Evolutionary conservation across 2,329 filamentous ascomycete genomes (phyloP).

Genomic region (Pezicula carpinea): DNA sequence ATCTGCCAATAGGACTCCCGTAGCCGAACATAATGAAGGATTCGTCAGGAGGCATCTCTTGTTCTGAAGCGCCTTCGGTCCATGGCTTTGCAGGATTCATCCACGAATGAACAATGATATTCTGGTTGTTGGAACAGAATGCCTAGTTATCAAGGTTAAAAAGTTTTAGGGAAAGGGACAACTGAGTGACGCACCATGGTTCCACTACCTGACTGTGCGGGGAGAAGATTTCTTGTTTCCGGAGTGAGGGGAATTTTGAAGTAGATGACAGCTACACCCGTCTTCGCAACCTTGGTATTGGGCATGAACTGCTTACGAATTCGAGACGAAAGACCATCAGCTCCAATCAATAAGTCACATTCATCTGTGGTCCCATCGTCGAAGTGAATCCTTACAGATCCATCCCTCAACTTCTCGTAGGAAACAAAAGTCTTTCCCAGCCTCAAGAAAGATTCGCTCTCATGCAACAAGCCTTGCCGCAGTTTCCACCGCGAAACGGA

Average conservation of each 20-base stretch:
- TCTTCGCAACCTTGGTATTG: slow-evolving; percentile 10
- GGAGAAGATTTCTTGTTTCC: slow-evolving; percentile 15
- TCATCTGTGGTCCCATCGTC: slow-evolving; percentile 35
- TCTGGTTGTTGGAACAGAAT: slow-evolving; percentile 20
- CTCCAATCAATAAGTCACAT: slow-evolving; percentile 50
- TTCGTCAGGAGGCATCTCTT: slow-evolving; percentile 19
- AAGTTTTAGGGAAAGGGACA: not conserved
- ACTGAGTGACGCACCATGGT: slow-evolving; percentile 15
- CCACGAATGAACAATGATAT: slow-evolving; percentile 24
- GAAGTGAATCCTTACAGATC: slow-evolving; percentile 35
- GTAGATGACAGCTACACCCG: slow-evolving; percentile 21
- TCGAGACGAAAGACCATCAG: slow-evolving; percentile 49
- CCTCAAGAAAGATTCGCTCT: slow-evolving; percentile 14
- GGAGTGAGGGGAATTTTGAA: slow-evolving; percentile 24
- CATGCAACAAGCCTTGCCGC: slow-evolving; percentile 18
- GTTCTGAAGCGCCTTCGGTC: slow-evolving; percentile 16
- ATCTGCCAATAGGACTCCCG: slow-evolving; percentile 14
- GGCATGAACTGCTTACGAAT: slow-evolving; percentile 34
- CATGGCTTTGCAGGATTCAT: slow-evolving; percentile 18
- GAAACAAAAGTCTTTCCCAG: slow-evolving; percentile 29
- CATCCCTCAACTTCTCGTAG: slow-evolving; percentile 23
- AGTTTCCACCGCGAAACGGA: slow-evolving; percentile 22
- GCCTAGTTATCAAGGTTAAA: slow-evolving; percentile 10
- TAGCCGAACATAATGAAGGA: slow-evolving; percentile 26
- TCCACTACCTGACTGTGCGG: slow-evolving; percentile 11